Evolutionary conservation across 2,329 filamentous ascomycete genomes (phyloP).

Genomic region (Lanzia echinophila): DNA sequence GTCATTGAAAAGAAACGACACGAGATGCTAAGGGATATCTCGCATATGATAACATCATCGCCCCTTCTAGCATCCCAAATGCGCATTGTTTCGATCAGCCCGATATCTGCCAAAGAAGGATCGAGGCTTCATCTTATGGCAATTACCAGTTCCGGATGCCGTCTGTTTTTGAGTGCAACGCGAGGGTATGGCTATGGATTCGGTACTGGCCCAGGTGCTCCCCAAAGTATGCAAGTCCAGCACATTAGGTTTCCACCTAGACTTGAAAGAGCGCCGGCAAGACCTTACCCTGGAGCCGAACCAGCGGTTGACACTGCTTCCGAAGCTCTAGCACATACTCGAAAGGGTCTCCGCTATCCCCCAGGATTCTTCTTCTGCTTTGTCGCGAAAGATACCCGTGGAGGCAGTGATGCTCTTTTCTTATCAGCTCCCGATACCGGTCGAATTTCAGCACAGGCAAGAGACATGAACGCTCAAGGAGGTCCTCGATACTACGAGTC

Average conservation of each 20-base stretch:
- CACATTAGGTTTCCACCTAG: conserved; percentile 89
- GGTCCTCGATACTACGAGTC: conserved; percentile 60
- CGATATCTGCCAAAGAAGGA: conserved; percentile 73
- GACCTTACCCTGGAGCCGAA: conserved; percentile 20
- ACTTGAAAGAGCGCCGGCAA: conserved; percentile 23
- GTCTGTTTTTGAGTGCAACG: conserved; percentile 87
- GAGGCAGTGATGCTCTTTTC: conserved; percentile 65
- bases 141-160: conserved; percentile 81
- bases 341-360: conserved; percentile 57
- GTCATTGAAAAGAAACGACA: conserved; percentile 57
- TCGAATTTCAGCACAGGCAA: conserved; percentile 58
- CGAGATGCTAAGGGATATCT: conserved; percentile 64
- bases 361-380: conserved; percentile 92
- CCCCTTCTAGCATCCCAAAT: conserved; percentile 63
- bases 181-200: conserved; percentile 58
- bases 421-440: conserved; percentile 83
- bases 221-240: conserved; percentile 95
- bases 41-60: conserved; percentile 75
- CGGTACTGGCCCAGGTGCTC: conserved; percentile 56
- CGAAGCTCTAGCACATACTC: conserved; percentile 42
- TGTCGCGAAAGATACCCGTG: conserved; percentile 53
- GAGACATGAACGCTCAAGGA: conserved; percentile 30
- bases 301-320: conserved; percentile 35
- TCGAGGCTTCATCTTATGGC: conserved; percentile 83
- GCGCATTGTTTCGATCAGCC: conserved; percentile 75